Percentiles rank a stretch among this genome's conserved stretches.
These are phyloP conservation scores for Rhytidhysteron rufulum DNA, from an alignment of 2,329 filamentous ascomycete genomes.

Conservation along the genomic window DNA sequence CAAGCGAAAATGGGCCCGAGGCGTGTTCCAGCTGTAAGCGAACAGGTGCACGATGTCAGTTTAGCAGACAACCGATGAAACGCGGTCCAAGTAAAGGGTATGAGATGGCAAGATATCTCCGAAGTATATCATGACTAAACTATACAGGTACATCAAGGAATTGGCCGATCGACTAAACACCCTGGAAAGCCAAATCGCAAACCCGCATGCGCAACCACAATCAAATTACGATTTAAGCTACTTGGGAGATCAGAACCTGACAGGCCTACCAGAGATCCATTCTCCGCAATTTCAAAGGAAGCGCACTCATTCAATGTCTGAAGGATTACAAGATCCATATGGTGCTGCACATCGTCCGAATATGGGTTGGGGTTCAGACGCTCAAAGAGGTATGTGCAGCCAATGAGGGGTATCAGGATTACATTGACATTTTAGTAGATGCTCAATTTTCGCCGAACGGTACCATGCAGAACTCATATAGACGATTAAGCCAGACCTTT, in stretches of 20 bases:
- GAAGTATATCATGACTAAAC: slow-evolving; percentile 3
- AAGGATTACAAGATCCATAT: slow-evolving; percentile 30
- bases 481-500: slow-evolving; percentile 25
- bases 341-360: slow-evolving; percentile 17
- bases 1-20: slow-evolving; percentile 37
- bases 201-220: slow-evolving; percentile 20
- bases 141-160: slow-evolving; percentile 37
- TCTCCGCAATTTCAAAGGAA: slow-evolving; percentile 31
- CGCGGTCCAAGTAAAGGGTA: slow-evolving; percentile 41
- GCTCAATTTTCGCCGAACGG: slow-evolving; percentile 22
- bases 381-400: slow-evolving; percentile 23
- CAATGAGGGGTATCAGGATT: too few relatives aligned
- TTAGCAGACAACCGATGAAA: slow-evolving; percentile 40
- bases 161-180: slow-evolving; percentile 36
- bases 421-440: slow-evolving; percentile 2
- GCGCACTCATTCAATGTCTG: slow-evolving; percentile 37
- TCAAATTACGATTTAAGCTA: slow-evolving; percentile 23
- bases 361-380: slow-evolving; percentile 26
- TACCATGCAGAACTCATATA: slow-evolving; percentile 12
- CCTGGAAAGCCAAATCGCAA: slow-evolving; percentile 35
- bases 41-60: slow-evolving; percentile 37
- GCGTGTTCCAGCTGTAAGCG: slow-evolving; percentile 39
- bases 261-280: slow-evolving; percentile 24
- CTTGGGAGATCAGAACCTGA: slow-evolving; percentile 21
- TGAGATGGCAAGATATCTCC: background rate